A percentile compares a stretch with the other conserved stretches of the same genome.
Evolutionary conservation across 495 filamentous ascomycete genomes (phyloP).

Genomic region (Penicillium cinerascens): DNA sequence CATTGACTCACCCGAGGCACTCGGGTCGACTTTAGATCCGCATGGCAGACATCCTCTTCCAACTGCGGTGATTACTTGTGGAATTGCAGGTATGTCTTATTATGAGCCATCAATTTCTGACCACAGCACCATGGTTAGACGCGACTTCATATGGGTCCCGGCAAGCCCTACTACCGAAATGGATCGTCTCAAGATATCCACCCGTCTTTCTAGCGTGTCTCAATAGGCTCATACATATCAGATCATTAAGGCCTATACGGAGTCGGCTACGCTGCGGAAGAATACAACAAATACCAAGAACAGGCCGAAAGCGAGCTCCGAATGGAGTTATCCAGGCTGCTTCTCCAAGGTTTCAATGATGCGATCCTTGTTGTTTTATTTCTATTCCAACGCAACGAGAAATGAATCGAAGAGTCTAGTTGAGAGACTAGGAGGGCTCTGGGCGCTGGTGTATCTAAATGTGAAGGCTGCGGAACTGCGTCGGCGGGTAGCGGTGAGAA

Average conservation of each 20-base stretch:
- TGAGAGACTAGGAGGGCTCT: conserved; percentile 27
- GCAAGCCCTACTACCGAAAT: conserved; percentile 27
- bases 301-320: conserved; percentile 26
- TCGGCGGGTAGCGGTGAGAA: conserved; percentile 25
- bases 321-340: conserved; percentile 12
- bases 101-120: not conserved
- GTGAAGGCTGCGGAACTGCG: conserved; percentile 27
- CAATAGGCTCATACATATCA: conserved; percentile 29
- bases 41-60: conserved; percentile 12
- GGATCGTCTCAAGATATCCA: conserved; percentile 55
- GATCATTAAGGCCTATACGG: conserved; percentile 32
- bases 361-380: conserved; percentile 35
- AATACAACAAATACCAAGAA: conserved; percentile 28
- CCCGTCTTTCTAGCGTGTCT: conserved; percentile 58
- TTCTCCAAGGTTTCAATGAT: conserved; percentile 20
- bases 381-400: conserved; percentile 26
- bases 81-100: conserved; percentile 10
- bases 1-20: conserved; percentile 4
- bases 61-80: conserved; percentile 16
- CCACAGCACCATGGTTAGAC: not conserved
- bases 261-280: conserved; percentile 29
- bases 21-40: conserved; percentile 4
- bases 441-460: conserved; percentile 32
- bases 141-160: conserved; percentile 5
- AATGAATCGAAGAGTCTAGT: conserved; percentile 30